A percentile compares a stretch with the other conserved stretches of the same genome.
Evolutionary conservation across 2,329 filamentous ascomycete genomes (phyloP).

Genomic region (Arthrobotrys iridis): DNA sequence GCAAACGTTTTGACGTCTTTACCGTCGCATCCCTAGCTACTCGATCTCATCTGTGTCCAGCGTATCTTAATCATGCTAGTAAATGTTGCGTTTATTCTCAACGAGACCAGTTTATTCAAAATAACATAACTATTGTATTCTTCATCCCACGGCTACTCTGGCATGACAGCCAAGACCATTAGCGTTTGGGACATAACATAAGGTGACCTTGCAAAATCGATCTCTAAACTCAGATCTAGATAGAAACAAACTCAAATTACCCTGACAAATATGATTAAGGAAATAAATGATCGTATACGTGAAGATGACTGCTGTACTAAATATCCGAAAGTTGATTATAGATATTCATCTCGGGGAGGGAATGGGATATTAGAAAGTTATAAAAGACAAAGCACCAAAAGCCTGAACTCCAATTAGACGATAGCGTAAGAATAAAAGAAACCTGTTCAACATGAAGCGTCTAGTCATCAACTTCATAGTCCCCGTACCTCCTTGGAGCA

Average conservation of each 20-base stretch:
- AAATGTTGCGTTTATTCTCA: no score
- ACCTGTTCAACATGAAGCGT: neutral
- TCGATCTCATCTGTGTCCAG: no score
- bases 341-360: neutral
- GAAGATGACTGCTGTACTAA: neutral
- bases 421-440: neutral
- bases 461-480: conserved; percentile 1
- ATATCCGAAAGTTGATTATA: neutral
- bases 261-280: neutral
- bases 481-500: conserved; percentile 24
- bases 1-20: no score
- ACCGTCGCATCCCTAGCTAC: no score
- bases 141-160: no score
- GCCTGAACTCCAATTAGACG: conserved; percentile 42
- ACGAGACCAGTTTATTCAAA: no score
- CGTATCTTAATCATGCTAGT: no score
- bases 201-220: neutral
- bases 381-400: conserved; percentile 4
- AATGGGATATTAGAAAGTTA: neutral
- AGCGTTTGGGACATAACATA: no score
- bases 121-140: no score
- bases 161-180: no score
- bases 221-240: neutral
- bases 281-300: neutral
- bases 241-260: neutral